Evolutionary conservation across 805 yeast genomes (phyloP).

Genomic region (Kuraishia capsulata): DNA sequence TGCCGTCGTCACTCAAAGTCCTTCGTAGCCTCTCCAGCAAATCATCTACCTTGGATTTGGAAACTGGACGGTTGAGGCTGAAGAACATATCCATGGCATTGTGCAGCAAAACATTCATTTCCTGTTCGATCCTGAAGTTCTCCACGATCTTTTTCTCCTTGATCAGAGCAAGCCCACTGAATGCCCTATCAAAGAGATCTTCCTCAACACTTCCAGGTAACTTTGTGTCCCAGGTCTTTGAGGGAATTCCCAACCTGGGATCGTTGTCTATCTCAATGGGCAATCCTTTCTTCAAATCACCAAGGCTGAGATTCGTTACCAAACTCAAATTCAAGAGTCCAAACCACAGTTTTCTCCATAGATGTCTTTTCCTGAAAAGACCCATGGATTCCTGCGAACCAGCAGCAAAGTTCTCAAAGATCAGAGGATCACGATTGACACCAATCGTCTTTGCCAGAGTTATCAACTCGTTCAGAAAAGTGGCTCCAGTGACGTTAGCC

Average conservation of each 20-base stretch:
- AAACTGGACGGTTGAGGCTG: conserved; percentile 25
- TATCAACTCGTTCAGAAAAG: conserved; percentile 24
- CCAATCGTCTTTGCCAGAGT: conserved; percentile 39
- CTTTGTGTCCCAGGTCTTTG: conserved; percentile 26
- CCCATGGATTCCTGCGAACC: conserved; percentile 17
- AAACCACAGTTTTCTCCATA: conserved; percentile 32
- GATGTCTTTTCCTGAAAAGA: conserved; percentile 24
- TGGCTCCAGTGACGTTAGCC: conserved; percentile 24
- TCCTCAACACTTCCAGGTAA: conserved; percentile 28
- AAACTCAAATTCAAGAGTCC: conserved; percentile 22
- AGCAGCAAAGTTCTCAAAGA: conserved; percentile 21
- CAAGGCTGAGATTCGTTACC: conserved; percentile 24
- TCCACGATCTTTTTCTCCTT: conserved; percentile 37
- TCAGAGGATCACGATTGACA: conserved; percentile 37
- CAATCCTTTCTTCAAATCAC: conserved; percentile 26
- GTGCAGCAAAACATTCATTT: conserved; percentile 32
- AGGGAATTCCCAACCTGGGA: conserved; percentile 22
- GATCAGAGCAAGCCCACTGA: conserved; percentile 18
- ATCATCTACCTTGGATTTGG: conserved; percentile 17
- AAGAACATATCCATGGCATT: conserved; percentile 28
- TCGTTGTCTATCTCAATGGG: conserved; percentile 27
- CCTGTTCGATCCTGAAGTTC: conserved; percentile 35
- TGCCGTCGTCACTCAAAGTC: conserved; percentile 4
- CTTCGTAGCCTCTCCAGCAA: conserved; percentile 15
- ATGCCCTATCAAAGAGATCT: conserved; percentile 24